Conservation (phyloP, 2,329 filamentous ascomycete genomes). For the Calonectria honghensis region DNA sequence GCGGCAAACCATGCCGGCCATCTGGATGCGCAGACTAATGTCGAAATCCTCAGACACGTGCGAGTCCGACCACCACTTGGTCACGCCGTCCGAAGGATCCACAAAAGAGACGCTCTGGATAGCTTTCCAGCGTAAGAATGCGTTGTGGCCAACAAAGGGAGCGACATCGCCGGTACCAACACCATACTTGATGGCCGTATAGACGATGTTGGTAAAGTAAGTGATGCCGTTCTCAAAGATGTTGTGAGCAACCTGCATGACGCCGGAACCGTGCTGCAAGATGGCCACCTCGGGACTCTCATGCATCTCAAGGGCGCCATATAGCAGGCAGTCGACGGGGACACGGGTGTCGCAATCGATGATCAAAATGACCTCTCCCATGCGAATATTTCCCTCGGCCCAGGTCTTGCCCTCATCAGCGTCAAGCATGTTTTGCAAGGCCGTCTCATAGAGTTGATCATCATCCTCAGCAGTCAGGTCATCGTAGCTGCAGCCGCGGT, state of each 20-base stretch:
- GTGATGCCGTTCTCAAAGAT: slow-evolving; percentile 85
- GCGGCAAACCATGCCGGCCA: slow-evolving; percentile 79
- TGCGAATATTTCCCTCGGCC: slow-evolving; percentile 74
- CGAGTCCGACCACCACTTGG: slow-evolving; percentile 84
- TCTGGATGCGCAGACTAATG: slow-evolving; percentile 83
- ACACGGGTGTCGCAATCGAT: slow-evolving; percentile 80
- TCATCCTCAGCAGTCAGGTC: slow-evolving; percentile 67
- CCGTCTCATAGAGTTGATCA: slow-evolving; percentile 65
- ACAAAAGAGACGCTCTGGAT: slow-evolving; percentile 52
- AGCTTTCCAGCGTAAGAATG: slow-evolving; percentile 80
- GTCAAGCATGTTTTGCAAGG: slow-evolving; percentile 66
- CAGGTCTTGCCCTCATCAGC: slow-evolving; percentile 72
- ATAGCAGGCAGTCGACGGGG: slow-evolving; percentile 79
- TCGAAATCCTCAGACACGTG: slow-evolving; percentile 88
- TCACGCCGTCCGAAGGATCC: slow-evolving; percentile 66
- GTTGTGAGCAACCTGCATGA: slow-evolving; percentile 84
- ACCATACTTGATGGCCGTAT: slow-evolving; percentile 82
- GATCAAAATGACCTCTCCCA: slow-evolving; percentile 76
- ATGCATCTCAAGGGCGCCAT: slow-evolving; percentile 83
- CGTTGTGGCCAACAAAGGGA: slow-evolving; percentile 87
- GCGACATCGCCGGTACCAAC: slow-evolving; percentile 83
- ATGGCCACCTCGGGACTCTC: slow-evolving; percentile 81
- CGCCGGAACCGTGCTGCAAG: slow-evolving; percentile 82
- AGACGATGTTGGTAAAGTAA: slow-evolving; percentile 87
- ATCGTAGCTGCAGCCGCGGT: slow-evolving; percentile 57